A percentile compares a stretch with the other conserved stretches of the same genome.
Conservation (phyloP, 2,329 filamentous ascomycete species). For the Beauveria varroae region DNA sequence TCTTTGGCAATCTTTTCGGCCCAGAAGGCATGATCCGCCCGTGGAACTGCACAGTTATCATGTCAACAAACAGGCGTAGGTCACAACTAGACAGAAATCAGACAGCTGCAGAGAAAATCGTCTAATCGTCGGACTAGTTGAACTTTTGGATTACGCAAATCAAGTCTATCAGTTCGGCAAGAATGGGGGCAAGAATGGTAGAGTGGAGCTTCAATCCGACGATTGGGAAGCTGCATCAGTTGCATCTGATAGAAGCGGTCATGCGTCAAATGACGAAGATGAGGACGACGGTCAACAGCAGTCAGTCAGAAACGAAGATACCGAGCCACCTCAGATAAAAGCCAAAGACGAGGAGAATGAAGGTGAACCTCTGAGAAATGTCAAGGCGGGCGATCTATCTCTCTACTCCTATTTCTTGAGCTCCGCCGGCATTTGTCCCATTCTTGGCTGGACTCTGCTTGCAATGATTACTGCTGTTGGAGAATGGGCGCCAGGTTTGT, state of each 20-base stretch:
- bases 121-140: neutral
- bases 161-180: neutral
- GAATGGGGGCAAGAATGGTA: neutral
- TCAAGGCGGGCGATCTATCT: neutral
- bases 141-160: neutral
- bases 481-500: neutral
- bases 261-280: neutral
- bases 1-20: neutral
- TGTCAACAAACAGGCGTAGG: slow-evolving; percentile 2
- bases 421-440: neutral
- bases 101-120: neutral
- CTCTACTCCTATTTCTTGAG: neutral
- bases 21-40: neutral
- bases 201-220: neutral
- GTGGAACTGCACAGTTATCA: neutral
- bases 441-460: neutral
- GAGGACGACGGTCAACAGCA: too few relatives aligned
- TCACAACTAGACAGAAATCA: neutral
- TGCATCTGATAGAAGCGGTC: neutral
- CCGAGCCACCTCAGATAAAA: neutral
- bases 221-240: neutral
- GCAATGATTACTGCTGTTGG: neutral
- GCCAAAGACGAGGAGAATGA: neutral
- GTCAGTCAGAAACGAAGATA: neutral
- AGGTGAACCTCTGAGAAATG: neutral